Conservation (phyloP, 2,329 filamentous ascomycete genomes). For the Lojkania enalia region DNA sequence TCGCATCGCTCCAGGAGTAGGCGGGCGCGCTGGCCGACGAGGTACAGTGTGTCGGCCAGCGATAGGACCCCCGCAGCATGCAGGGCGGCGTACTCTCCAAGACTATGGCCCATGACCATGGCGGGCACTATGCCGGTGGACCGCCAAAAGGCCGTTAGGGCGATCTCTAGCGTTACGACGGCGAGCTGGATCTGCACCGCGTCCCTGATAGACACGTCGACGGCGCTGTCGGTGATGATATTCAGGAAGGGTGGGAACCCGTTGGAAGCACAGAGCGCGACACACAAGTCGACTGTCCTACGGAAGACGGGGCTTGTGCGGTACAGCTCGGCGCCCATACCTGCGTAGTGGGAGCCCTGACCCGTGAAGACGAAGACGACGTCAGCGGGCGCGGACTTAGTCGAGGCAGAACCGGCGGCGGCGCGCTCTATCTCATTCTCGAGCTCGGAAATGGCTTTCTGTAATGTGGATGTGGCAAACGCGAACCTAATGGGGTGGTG, state of each 20-base stretch:
- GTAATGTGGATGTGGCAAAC: conserved; percentile 5
- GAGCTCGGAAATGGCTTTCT: conserved; percentile 6
- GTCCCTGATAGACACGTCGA: background rate
- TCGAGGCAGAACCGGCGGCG: conserved; percentile 42
- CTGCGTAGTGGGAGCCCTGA: conserved; percentile 32
- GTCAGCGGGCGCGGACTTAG: conserved; percentile 18
- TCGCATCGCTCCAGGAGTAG: conserved; percentile 28
- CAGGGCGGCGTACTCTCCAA: conserved; percentile 49
- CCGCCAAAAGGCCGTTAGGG: conserved; percentile 6
- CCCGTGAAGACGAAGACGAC: conserved; percentile 45
- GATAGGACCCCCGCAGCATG: conserved; percentile 41
- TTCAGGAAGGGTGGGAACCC: conserved; percentile 10
- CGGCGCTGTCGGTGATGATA: conserved; percentile 5
- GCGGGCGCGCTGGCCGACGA: conserved; percentile 41
- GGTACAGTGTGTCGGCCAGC: conserved; percentile 35
- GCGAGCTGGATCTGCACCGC: conserved; percentile 41
- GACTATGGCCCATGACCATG: conserved; percentile 28
- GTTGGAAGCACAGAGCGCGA: background rate
- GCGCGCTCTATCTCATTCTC: conserved; percentile 53
- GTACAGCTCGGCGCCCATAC: conserved; percentile 14
- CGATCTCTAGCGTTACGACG: conserved; percentile 45
- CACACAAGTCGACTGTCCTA: background rate
- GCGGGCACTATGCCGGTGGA: conserved; percentile 6
- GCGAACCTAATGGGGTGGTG: conserved; percentile 16
- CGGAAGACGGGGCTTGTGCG: conserved; percentile 26